phyloP scores from a whole-genome alignment of 495 filamentous ascomycete genomes.

The Astrocystis sublimbata region DNA sequence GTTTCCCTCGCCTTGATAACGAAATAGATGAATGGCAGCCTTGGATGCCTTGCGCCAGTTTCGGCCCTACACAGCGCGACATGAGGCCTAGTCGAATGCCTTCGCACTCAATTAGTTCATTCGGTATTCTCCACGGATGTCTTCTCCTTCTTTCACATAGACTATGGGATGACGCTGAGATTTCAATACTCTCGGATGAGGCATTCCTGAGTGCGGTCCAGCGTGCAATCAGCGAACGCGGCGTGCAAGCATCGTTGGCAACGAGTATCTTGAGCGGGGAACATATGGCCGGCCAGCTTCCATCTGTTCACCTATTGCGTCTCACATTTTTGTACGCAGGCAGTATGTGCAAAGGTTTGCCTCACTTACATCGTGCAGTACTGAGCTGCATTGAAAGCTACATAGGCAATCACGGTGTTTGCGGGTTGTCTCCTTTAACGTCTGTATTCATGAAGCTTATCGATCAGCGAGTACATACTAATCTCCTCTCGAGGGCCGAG shows the following conservation, averaged over 20 bases:
- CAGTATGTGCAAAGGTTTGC: neutral
- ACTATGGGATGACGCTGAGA: neutral
- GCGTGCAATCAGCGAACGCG: constrained; percentile 3
- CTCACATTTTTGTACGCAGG: constrained; percentile 1
- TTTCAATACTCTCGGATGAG: neutral
- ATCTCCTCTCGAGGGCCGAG: constrained; percentile 34
- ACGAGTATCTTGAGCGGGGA: constrained; percentile 7
- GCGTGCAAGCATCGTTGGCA: neutral
- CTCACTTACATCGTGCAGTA: neutral
- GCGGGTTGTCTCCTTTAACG: constrained; percentile 14
- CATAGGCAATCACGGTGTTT: constrained; percentile 7
- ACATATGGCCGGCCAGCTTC: constrained; percentile 1
- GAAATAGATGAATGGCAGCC: constrained; percentile 73
- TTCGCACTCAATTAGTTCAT: constrained; percentile 12
- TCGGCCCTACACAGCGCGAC: constrained; percentile 6
- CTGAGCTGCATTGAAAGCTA: constrained; percentile 11
- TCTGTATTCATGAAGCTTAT: constrained; percentile 6
- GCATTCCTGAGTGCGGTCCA: constrained; percentile 3
- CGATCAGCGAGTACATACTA: neutral
- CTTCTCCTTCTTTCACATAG: constrained; percentile 8
- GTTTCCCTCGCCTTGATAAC: constrained; percentile 58
- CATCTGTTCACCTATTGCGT: constrained; percentile 14
- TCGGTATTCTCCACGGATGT: constrained; percentile 8
- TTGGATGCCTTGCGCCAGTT: constrained; percentile 45
- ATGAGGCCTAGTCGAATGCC: constrained; percentile 1